Evolutionary conservation across 2,329 filamentous ascomycete genomes (phyloP).

Genomic region (Arthrobotrys sinensis): DNA sequence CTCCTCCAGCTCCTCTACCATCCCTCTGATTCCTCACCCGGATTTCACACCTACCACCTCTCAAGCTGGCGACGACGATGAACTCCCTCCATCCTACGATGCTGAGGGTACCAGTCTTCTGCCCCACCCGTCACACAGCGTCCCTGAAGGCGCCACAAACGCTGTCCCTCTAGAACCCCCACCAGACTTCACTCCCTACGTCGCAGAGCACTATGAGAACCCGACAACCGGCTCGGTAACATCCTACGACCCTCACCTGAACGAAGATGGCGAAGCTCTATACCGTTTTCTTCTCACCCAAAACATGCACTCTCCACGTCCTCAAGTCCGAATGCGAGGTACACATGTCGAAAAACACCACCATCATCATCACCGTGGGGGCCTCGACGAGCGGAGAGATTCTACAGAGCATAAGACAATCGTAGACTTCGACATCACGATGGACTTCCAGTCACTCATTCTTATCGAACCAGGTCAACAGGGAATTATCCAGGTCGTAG

Average conservation of each 20-base stretch:
- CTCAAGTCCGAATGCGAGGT: slow-evolving; percentile 65
- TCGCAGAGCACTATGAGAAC: slow-evolving; percentile 50
- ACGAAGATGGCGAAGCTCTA: slow-evolving; percentile 64
- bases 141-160: slow-evolving; percentile 44
- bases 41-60: slow-evolving; percentile 45
- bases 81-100: slow-evolving; percentile 55
- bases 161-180: slow-evolving; percentile 45
- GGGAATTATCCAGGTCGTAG: slow-evolving; percentile 71
- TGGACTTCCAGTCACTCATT: slow-evolving; percentile 75
- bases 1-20: slow-evolving; percentile 45
- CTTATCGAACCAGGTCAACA: slow-evolving; percentile 69
- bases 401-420: slow-evolving; percentile 70
- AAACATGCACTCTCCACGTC: slow-evolving; percentile 57
- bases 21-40: slow-evolving; percentile 42
- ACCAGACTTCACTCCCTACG: slow-evolving; percentile 50
- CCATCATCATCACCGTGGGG: slow-evolving; percentile 41
- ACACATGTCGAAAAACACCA: slow-evolving; percentile 65
- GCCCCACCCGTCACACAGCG: slow-evolving; percentile 40
- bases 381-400: slow-evolving; percentile 67
- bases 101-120: slow-evolving; percentile 46
- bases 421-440: slow-evolving; percentile 74
- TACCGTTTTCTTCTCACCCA: slow-evolving; percentile 62
- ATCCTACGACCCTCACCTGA: slow-evolving; percentile 64
- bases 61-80: slow-evolving; percentile 39
- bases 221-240: slow-evolving; percentile 50